Evolutionary conservation across 805 yeast genomes (phyloP), one percentile per base, ranked within the genome.

Genomic region (Lipomyces spencermartinsiae): DNA sequence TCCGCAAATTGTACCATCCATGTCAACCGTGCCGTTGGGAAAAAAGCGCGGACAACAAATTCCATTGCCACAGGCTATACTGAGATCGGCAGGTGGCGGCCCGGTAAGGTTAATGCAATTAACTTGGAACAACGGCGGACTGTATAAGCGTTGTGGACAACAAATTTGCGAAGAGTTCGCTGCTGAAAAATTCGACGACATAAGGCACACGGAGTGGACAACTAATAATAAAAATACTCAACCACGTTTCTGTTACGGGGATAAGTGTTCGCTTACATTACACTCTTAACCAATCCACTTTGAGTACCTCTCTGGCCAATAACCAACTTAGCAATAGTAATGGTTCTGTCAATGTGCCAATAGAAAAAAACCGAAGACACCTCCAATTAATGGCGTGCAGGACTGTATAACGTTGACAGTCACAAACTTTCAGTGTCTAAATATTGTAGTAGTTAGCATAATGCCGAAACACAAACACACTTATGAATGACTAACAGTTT

Each of bases 21-120:
- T n/a, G 54, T 49, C 16, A 16, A 49, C 29, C 9, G 54, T 49
- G 54, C 54, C 54, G 25, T 49, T 49, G 14, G 54, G 54, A 49
- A 12, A 49, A 49, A 49, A n/a, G 25, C 14, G 54, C 54, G 25
- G 54, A n/a, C 54, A 49, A 49, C 54, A 49, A 49, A 49, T 49
- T 49, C 25, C 39, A 10, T 35, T 35, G 9, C 54, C 54, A 49
- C 54, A 49, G 54, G 14, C 54, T n/a, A 49, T 1, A n/a, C 29
- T 22, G 54, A 49, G 25, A 49, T 49, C 14, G 54, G 25, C 19
- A 49, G 54, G 29, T 49, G 54, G 2, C 1, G 54, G 54, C 1
- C 1, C 6, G 54, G 25, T 22, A 49, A 49, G 29, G 54, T 1
- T 49, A 22, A 49, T 49, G 54, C 54, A 49, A 49, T n/a, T 8